Conservation (phyloP, 1,139 yeast genomes). For the Nakaseomyces nivariensis region DNA sequence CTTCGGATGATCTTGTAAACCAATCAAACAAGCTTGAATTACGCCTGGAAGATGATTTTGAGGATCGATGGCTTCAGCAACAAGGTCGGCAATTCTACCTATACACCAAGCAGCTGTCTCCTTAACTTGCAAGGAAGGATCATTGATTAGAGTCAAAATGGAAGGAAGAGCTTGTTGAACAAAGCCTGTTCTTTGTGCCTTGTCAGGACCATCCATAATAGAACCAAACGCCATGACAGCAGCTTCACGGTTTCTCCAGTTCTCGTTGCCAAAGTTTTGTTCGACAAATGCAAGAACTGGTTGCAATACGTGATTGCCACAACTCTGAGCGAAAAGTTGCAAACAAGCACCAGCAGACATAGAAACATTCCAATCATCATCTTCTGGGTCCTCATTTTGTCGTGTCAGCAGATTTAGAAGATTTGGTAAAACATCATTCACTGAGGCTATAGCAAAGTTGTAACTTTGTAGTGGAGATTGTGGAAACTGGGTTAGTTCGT, state of each 20-base stretch:
- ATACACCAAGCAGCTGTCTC: conserved; percentile 98
- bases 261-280: conserved; percentile 46
- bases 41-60: conserved; percentile 57
- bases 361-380: conserved; percentile 94
- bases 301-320: conserved; percentile 75
- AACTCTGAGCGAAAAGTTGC: conserved; percentile 84
- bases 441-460: conserved; percentile 78
- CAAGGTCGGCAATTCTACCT: conserved; percentile 89
- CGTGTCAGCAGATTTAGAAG: conserved; percentile 67
- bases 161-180: conserved; percentile 79
- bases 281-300: conserved; percentile 81
- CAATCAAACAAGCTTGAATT: conserved; percentile 61
- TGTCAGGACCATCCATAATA: conserved; percentile 88
- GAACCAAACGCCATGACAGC: conserved; percentile 99
- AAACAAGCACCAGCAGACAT: conserved; percentile 99
- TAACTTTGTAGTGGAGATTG: conserved; percentile 36
- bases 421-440: conserved; percentile 80
- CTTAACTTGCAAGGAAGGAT: conserved; percentile 71
- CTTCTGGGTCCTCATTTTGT: conserved; percentile 82
- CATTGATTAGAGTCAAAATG: conserved; percentile 61
- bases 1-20: conserved; percentile 82
- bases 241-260: conserved; percentile 91
- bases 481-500: conserved; percentile 54
- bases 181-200: conserved; percentile 52
- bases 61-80: conserved; percentile 64